These are phyloP conservation scores for Thermomucor indicae-seudaticae DNA, from an alignment of 371 early-diverging fungal species.

Conservation along the genomic window DNA sequence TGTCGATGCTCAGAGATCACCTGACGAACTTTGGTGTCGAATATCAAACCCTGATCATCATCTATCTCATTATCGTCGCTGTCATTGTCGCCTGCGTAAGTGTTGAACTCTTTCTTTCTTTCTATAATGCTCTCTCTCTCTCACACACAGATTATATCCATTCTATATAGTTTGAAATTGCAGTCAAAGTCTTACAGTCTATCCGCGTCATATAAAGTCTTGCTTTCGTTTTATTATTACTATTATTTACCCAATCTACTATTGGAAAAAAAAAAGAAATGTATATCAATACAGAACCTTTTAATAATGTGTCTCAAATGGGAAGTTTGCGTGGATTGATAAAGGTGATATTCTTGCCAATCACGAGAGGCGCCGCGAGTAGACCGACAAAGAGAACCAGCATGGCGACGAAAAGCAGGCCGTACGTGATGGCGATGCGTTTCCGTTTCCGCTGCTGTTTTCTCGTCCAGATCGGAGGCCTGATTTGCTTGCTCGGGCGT, in stretches of 20 bases:
- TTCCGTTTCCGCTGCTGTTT: constrained; percentile 57
- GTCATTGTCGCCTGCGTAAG: constrained; percentile 64
- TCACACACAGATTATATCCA: neutral
- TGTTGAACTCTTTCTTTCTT: constrained; percentile 5
- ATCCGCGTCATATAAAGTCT: constrained; percentile 22
- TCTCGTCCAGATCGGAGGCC: constrained; percentile 73
- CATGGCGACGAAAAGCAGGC: constrained; percentile 62
- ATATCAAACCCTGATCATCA: constrained; percentile 64
- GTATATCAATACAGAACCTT: neutral
- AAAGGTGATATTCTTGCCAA: constrained; percentile 23
- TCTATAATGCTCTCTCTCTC: neutral
- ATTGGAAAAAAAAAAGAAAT: neutral
- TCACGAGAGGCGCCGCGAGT: constrained; percentile 57
- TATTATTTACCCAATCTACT: neutral
- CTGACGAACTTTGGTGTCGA: constrained; percentile 59
- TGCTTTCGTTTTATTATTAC: neutral
- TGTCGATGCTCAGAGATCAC: constrained; percentile 83
- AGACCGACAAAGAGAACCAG: constrained; percentile 56
- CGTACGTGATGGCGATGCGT: constrained; percentile 62
- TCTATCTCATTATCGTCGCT: constrained; percentile 55
- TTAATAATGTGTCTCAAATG: constrained; percentile 12
- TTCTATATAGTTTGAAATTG: constrained; percentile 43
- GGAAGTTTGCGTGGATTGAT: constrained; percentile 23
- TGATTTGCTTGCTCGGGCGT: constrained; percentile 75
- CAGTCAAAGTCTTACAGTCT: constrained; percentile 41